phyloP scores from a whole-genome alignment of 768 basidiomycete genomes.

The Termitomyces sp. region DNA sequence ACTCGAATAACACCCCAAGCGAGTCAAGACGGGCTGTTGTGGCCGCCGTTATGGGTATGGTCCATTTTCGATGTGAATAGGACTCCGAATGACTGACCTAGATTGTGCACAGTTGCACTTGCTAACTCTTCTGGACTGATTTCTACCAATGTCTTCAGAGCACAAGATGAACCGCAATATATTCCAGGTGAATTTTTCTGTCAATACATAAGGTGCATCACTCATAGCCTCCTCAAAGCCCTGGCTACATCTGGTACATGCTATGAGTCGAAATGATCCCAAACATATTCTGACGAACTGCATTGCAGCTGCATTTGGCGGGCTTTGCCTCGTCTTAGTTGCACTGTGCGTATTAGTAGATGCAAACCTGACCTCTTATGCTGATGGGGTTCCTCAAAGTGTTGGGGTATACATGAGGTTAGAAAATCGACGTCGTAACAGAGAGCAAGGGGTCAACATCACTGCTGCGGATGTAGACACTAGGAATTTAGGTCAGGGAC shows the following conservation, averaged over 20 bases:
- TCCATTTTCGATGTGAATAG: neutral
- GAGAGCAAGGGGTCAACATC: conserved; percentile 30
- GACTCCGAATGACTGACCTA: neutral
- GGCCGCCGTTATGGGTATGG: conserved; percentile 43
- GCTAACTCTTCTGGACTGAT: conserved; percentile 45
- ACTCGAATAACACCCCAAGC: conserved; percentile 43
- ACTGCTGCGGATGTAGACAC: conserved; percentile 41
- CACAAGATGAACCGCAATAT: conserved; percentile 44
- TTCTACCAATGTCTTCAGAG: conserved; percentile 46
- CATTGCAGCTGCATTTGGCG: conserved; percentile 37
- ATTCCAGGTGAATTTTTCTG: conserved; percentile 27
- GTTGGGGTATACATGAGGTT: conserved; percentile 43
- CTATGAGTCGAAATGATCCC: neutral
- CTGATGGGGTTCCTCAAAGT: conserved; percentile 14
- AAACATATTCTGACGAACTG: neutral
- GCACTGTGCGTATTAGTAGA: conserved; percentile 21
- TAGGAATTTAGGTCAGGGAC: conserved; percentile 35
- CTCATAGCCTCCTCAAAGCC: conserved; percentile 16
- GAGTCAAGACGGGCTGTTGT: conserved; percentile 44
- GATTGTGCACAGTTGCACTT: conserved; percentile 30
- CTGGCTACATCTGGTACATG: conserved; percentile 37
- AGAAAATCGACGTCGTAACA: conserved; percentile 41
- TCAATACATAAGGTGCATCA: neutral
- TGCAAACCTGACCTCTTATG: neutral
- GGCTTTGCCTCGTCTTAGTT: conserved; percentile 37